These are phyloP conservation scores for Peronosclerospora sorghi DNA, from an alignment of 352 stramenopile species.

Conservation along the genomic window DNA sequence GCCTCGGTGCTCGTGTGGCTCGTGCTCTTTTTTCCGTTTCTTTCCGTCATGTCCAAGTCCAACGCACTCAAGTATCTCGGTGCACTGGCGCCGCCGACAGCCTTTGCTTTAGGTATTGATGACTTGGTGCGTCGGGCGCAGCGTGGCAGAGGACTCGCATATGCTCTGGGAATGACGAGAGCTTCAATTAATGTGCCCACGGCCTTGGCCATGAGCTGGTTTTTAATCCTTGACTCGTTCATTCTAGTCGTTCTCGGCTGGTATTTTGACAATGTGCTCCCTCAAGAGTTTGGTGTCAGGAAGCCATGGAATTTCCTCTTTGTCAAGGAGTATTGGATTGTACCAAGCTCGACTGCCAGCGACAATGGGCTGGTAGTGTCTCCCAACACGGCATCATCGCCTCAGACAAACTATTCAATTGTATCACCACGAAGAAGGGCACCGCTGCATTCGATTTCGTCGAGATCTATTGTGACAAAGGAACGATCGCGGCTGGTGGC, in stretches of 20 bases:
- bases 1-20: slow-evolving; percentile 60
- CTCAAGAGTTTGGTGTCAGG: slow-evolving; percentile 81
- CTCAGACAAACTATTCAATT: slow-evolving; percentile 17
- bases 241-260: slow-evolving; percentile 78
- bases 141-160: slow-evolving; percentile 43
- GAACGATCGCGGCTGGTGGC: slow-evolving; percentile 8
- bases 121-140: slow-evolving; percentile 46
- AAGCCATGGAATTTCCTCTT: slow-evolving; percentile 90
- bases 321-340: slow-evolving; percentile 19
- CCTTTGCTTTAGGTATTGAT: slow-evolving; percentile 63
- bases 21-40: slow-evolving; percentile 66
- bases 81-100: slow-evolving; percentile 49
- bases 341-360: slow-evolving; percentile 7
- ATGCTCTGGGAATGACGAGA: slow-evolving; percentile 32
- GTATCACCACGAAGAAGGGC: slow-evolving; percentile 6
- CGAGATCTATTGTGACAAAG: slow-evolving; percentile 22
- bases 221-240: slow-evolving; percentile 72
- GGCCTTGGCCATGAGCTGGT: slow-evolving; percentile 43
- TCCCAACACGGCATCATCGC: slow-evolving; percentile 10
- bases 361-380: slow-evolving; percentile 15
- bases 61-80: slow-evolving; percentile 42
- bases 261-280: slow-evolving; percentile 91
- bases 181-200: slow-evolving; percentile 31
- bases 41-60: slow-evolving; percentile 42
- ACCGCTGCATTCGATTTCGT: slow-evolving; percentile 21